phyloP scores from a whole-genome alignment of 176 grass and related monocot species.

The Eragrostis curvula region DNA sequence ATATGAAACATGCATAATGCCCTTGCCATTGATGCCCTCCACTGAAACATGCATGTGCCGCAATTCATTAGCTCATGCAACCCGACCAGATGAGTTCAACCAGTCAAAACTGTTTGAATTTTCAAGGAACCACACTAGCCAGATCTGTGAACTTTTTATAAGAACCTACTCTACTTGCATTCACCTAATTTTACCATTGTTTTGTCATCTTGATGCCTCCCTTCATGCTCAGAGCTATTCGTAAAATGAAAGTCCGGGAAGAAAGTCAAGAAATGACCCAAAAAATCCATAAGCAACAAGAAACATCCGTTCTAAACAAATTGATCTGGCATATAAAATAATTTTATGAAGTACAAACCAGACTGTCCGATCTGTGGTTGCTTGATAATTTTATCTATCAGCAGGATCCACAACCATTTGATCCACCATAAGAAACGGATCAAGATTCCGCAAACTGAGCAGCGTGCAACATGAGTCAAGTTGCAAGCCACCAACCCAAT shows the following conservation, averaged over 20 bases:
- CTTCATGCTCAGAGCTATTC: no score
- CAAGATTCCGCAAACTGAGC: constrained; percentile 38
- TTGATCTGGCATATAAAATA: background rate
- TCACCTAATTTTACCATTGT: no score
- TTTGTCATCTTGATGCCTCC: no score
- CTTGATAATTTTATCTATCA: constrained; percentile 3
- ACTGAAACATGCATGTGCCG: background rate
- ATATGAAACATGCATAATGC: background rate
- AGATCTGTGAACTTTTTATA: no score
- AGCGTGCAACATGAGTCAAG: background rate
- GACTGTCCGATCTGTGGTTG: background rate
- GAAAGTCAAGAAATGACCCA: no score
- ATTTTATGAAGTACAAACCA: background rate
- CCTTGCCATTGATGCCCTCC: background rate
- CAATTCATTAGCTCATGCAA: constrained; percentile 10
- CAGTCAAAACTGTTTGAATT: background rate
- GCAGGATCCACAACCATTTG: background rate
- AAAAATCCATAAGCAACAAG: background rate
- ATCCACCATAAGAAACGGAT: constrained; percentile 31
- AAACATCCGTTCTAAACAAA: background rate
- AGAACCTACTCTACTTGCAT: no score
- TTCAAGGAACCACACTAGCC: background rate
- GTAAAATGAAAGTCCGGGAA: no score
- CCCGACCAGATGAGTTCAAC: background rate
- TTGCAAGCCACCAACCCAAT: background rate